These are phyloP conservation scores for Pseudomicrostroma phylloplanum DNA, from an alignment of 1,284 basidiomycete genomes.

Conservation along the genomic window DNA sequence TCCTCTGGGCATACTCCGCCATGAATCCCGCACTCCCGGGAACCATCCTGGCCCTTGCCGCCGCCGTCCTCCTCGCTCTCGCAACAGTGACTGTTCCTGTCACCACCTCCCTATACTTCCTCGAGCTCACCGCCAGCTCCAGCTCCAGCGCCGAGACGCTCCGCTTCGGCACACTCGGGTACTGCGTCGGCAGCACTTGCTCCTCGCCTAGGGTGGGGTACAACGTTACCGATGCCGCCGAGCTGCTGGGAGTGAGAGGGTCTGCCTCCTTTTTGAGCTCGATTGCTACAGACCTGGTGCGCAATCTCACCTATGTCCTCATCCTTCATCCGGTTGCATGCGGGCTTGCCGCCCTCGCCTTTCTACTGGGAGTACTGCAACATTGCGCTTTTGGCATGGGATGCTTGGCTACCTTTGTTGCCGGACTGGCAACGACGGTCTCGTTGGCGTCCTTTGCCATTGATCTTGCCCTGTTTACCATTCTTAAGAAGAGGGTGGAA, in stretches of 20 bases:
- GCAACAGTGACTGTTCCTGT: conserved; percentile 40
- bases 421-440: conserved; percentile 30
- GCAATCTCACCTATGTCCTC: conserved; percentile 42
- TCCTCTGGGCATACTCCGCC: not conserved
- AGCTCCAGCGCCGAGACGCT: conserved; percentile 7
- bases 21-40: conserved; percentile 34
- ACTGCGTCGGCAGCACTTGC: conserved; percentile 32
- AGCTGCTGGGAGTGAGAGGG: not conserved
- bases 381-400: conserved; percentile 20
- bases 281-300: conserved; percentile 25
- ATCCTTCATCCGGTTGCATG: conserved; percentile 31
- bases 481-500: conserved; percentile 42
- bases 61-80: conserved; percentile 33
- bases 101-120: conserved; percentile 40
- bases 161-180: conserved; percentile 33
- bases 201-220: conserved; percentile 32
- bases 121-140: conserved; percentile 30
- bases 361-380: conserved; percentile 34
- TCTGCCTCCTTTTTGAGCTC: not conserved
- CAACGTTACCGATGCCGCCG: conserved; percentile 15
- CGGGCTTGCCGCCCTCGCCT: conserved; percentile 24
- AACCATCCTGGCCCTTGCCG: conserved; percentile 34
- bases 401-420: conserved; percentile 19
- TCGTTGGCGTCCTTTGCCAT: conserved; percentile 38
- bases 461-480: conserved; percentile 42